A percentile compares a stretch with the other conserved stretches of the same genome.
phyloP scores from a whole-genome alignment of 352 stramenopile genomes.

The Globisporangium radiosum region DNA sequence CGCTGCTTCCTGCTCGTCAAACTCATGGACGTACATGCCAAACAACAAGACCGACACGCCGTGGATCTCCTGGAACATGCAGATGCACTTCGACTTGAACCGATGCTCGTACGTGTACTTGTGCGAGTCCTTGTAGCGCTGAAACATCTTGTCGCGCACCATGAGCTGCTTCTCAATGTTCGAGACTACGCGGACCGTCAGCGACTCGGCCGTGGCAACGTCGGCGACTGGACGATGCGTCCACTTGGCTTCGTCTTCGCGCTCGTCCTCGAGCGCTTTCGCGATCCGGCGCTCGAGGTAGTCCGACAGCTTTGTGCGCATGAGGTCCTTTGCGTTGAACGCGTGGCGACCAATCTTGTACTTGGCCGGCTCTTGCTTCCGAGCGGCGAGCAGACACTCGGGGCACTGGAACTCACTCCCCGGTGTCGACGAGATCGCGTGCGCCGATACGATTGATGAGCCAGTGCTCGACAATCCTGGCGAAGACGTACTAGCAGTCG shows the following conservation, averaged over 20 bases:
- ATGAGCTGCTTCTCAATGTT: slow-evolving; percentile 95
- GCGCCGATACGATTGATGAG: slow-evolving; percentile 13
- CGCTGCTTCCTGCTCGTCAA: slow-evolving; percentile 94
- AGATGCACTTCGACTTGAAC: slow-evolving; percentile 97
- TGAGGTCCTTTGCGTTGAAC: slow-evolving; percentile 93
- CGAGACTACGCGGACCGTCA: slow-evolving; percentile 94
- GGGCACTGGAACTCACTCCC: slow-evolving; percentile 91
- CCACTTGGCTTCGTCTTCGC: slow-evolving; percentile 82
- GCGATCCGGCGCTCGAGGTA: slow-evolving; percentile 91
- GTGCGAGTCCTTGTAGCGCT: slow-evolving; percentile 89
- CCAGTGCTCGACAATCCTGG: slow-evolving; percentile 10
- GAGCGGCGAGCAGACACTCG: slow-evolving; percentile 88
- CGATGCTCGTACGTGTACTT: slow-evolving; percentile 87
- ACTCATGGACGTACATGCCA: slow-evolving; percentile 99
- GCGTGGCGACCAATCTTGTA: slow-evolving; percentile 80
- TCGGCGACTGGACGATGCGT: slow-evolving; percentile 81
- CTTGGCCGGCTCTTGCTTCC: slow-evolving; percentile 80
- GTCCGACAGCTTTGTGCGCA: slow-evolving; percentile 92
- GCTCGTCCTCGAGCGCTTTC: slow-evolving; percentile 84
- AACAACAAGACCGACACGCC: slow-evolving; percentile 99
- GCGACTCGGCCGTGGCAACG: slow-evolving; percentile 84
- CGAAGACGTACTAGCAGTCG: slow-evolving; percentile 14
- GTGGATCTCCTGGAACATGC: slow-evolving; percentile 99
- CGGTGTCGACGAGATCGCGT: slow-evolving; percentile 70
- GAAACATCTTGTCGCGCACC: slow-evolving; percentile 94